A percentile compares a stretch with the other conserved stretches of the same genome.
Conservation (phyloP, 805 yeast genomes). For the Jamesozyma spencerorum region DNA sequence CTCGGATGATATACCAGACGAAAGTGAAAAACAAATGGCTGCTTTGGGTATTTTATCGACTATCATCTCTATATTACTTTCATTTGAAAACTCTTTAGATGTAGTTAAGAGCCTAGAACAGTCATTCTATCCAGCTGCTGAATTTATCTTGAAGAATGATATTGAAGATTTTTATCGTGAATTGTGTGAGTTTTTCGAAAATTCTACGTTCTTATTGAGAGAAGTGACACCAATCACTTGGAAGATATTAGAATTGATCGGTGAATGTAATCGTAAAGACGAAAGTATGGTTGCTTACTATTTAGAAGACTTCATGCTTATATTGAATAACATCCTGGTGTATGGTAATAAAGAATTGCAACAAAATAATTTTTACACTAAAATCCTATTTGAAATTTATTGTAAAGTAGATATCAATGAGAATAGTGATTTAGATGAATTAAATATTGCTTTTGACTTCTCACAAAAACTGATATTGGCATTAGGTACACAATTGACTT, state of each 20-base stretch:
- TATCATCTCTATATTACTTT: constrained; percentile 66
- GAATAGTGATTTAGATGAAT: constrained; percentile 48
- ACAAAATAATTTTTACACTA: constrained; percentile 37
- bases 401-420: constrained; percentile 33
- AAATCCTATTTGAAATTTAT: constrained; percentile 45
- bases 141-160: constrained; percentile 53
- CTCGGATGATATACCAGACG: constrained; percentile 32
- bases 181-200: constrained; percentile 64
- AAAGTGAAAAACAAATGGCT: constrained; percentile 68
- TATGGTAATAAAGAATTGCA: constrained; percentile 46
- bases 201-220: constrained; percentile 53
- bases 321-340: constrained; percentile 64
- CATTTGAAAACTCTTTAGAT: constrained; percentile 72
- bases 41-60: constrained; percentile 77
- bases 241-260: constrained; percentile 52
- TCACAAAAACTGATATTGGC: constrained; percentile 56
- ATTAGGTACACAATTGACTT: constrained; percentile 38
- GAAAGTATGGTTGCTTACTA: constrained; percentile 51
- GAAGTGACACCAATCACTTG: constrained; percentile 63
- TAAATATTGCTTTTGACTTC: constrained; percentile 49
- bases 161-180: constrained; percentile 71
- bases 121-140: constrained; percentile 59
- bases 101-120: constrained; percentile 57
- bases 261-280: constrained; percentile 26
- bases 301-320: constrained; percentile 66